Evolutionary conservation across 2,329 filamentous ascomycete species (phyloP).

Genomic region (Fusarium sulawesiense): DNA sequence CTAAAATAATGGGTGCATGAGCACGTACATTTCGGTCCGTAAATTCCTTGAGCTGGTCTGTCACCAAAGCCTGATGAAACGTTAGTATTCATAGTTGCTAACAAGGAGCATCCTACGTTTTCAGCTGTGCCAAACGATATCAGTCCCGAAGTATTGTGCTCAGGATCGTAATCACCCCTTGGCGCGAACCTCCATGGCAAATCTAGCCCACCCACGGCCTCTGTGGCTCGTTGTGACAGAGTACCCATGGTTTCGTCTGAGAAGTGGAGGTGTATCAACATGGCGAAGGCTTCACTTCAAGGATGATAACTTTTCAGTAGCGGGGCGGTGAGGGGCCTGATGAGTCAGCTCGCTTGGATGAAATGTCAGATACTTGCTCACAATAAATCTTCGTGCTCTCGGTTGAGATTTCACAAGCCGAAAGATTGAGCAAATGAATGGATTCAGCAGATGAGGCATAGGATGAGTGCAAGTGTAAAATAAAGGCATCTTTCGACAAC

Average conservation of each 20-base stretch:
- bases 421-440: background rate
- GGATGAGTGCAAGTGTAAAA: background rate
- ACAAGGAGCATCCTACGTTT: constrained; percentile 48
- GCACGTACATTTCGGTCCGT: constrained; percentile 47
- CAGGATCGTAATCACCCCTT: constrained; percentile 52
- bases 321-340: constrained; percentile 23
- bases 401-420: background rate
- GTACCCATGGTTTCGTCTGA: constrained; percentile 8
- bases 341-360: constrained; percentile 23
- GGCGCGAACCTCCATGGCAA: constrained; percentile 52
- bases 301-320: background rate
- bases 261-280: constrained; percentile 31
- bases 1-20: too few species aligned
- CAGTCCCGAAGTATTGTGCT: constrained; percentile 54
- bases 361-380: constrained; percentile 2
- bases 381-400: background rate
- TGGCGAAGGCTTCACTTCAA: constrained; percentile 4
- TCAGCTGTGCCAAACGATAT: constrained; percentile 63
- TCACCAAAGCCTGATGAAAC: constrained; percentile 53
- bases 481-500: background rate
- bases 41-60: constrained; percentile 49
- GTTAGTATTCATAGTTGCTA: background rate
- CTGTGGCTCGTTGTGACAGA: constrained; percentile 44
- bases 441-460: background rate
- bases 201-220: constrained; percentile 41